A percentile compares a stretch with the other conserved stretches of the same genome.
Conservation (phyloP, 352 stramenopile genomes). For the Phytopythium ostracodes region DNA sequence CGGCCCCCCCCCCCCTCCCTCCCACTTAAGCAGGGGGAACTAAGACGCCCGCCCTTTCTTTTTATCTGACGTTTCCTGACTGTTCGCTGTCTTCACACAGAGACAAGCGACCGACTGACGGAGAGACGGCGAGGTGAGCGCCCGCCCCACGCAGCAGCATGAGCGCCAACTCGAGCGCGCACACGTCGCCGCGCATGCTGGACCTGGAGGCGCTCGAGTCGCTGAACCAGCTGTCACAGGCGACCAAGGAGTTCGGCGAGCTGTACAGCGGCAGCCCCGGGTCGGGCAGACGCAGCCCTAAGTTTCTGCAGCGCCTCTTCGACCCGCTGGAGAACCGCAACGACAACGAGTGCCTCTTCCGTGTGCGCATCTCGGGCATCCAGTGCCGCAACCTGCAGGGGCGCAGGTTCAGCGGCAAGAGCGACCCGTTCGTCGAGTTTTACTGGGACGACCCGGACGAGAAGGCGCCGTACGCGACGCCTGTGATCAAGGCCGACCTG, state of each 20-base stretch:
- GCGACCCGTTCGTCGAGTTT: constrained; percentile 86
- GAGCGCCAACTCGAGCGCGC: constrained; percentile 34
- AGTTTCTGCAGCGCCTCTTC: constrained; percentile 66
- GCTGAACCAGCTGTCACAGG: constrained; percentile 70
- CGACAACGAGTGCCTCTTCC: constrained; percentile 76
- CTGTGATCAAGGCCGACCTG: constrained; percentile 81
- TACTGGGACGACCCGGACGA: constrained; percentile 79
- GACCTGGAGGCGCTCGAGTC: constrained; percentile 48
- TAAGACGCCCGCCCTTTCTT: background rate
- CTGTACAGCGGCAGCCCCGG: constrained; percentile 41
- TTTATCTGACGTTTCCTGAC: background rate
- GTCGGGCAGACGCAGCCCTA: constrained; percentile 39
- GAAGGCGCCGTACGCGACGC: constrained; percentile 67
- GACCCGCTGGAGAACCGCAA: constrained; percentile 51
- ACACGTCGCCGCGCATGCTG: constrained; percentile 37
- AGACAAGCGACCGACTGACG: background rate
- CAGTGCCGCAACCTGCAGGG: constrained; percentile 85
- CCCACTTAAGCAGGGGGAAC: background rate
- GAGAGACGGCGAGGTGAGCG: background rate
- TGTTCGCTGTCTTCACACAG: background rate
- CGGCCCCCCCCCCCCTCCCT: too few species aligned
- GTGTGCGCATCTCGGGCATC: constrained; percentile 82
- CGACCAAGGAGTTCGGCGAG: constrained; percentile 74
- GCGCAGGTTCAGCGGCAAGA: constrained; percentile 78
- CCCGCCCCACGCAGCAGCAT: background rate